A percentile compares a stretch with the other conserved stretches of the same genome.
These are phyloP conservation scores for Phaeolepiota aurea DNA, from an alignment of 768 basidiomycete genomes.

Conservation along the genomic window DNA sequence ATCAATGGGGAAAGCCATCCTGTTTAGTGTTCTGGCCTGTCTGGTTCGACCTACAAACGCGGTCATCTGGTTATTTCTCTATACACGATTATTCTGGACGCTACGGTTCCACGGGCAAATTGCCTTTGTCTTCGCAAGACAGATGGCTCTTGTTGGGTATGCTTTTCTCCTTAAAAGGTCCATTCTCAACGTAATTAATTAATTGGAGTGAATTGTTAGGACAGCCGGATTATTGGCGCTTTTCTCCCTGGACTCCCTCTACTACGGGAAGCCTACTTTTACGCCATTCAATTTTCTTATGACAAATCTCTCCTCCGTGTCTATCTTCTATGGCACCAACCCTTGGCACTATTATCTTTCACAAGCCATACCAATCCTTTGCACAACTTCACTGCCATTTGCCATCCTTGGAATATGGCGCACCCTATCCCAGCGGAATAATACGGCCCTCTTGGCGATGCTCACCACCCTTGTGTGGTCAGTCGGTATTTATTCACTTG, in stretches of 20 bases:
- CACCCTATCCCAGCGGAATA: constrained; percentile 15
- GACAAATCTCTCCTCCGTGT: constrained; percentile 78
- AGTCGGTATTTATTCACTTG: constrained; percentile 59
- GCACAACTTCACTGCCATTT: constrained; percentile 68
- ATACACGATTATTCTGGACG: constrained; percentile 47
- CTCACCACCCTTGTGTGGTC: constrained; percentile 52
- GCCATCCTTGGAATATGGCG: constrained; percentile 50
- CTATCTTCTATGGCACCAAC: constrained; percentile 86
- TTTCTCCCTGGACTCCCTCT: constrained; percentile 56
- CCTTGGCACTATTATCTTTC: constrained; percentile 85
- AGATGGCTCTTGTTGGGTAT: constrained; percentile 39
- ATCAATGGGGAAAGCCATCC: constrained; percentile 28
- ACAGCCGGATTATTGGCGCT: constrained; percentile 15
- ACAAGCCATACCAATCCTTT: constrained; percentile 81
- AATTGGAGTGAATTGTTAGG: too few species aligned
- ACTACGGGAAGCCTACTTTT: constrained; percentile 58
- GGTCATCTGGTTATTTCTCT: constrained; percentile 76
- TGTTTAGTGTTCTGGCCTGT: constrained; percentile 71
- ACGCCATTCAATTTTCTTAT: constrained; percentile 78
- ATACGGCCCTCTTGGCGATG: constrained; percentile 30
- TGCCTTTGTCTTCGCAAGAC: constrained; percentile 23
- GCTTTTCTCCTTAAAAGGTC: constrained; percentile 7
- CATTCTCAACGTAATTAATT: neutral
- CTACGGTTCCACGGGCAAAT: constrained; percentile 26
- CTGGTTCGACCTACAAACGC: constrained; percentile 84